Percentiles rank a stretch among this genome's conserved stretches.
phyloP scores from a whole-genome alignment of 2,329 filamentous ascomycete genomes.

The Dothideomycetes sp. region DNA sequence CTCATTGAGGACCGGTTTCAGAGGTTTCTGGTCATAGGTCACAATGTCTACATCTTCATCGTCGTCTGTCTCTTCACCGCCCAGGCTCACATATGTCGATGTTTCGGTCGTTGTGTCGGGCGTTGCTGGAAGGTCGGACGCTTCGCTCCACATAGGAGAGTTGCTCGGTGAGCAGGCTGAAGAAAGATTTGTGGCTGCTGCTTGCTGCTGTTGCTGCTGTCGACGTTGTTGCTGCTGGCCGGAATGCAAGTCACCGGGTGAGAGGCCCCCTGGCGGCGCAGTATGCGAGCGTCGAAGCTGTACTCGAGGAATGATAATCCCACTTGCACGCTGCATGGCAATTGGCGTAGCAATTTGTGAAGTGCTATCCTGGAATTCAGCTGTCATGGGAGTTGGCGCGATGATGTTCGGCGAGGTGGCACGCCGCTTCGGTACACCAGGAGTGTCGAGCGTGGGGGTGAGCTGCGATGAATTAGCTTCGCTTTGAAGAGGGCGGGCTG shows the following conservation, averaged over 20 bases:
- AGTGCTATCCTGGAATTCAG: constrained; percentile 2
- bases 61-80: constrained; percentile 2
- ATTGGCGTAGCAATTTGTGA: constrained; percentile 6
- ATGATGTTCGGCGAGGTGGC: constrained; percentile 6
- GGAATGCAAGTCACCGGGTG: constrained; percentile 10
- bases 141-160: constrained; percentile 17
- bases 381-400: constrained; percentile 1
- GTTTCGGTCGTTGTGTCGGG: constrained; percentile 10
- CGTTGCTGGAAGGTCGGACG: constrained; percentile 17
- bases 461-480: too few species aligned
- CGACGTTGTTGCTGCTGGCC: neutral
- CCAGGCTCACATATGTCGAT: constrained; percentile 9
- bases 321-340: constrained; percentile 8
- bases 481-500: neutral
- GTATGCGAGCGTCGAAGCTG: constrained; percentile 16
- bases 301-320: constrained; percentile 10
- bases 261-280: constrained; percentile 13
- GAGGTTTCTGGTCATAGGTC: constrained; percentile 1
- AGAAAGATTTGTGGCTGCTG: constrained; percentile 6
- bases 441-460: constrained; percentile 3
- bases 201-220: constrained; percentile 6
- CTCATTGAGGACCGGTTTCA: constrained; percentile 4
- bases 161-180: constrained; percentile 9
- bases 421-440: constrained; percentile 2
- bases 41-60: neutral